Evolutionary conservation across 805 yeast species (phyloP), one percentile per base, ranked within the genome.

Genomic region (Tetrapisispora pingtungensis): DNA sequence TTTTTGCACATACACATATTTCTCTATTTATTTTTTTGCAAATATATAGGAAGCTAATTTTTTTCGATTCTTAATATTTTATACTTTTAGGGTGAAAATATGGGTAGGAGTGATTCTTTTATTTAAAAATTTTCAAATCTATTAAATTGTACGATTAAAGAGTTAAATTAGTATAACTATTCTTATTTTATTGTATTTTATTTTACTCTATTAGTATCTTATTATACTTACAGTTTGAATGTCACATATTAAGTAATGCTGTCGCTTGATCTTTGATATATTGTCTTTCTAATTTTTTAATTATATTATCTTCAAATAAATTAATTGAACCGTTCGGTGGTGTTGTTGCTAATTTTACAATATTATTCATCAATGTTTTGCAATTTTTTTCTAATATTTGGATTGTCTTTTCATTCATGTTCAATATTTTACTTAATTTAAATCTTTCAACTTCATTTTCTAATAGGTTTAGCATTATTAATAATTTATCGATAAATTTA

Each of bases 241-340:
- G 40, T 37, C 40, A 37, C 24, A 37, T 27, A 37, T 27, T 27
- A 4, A 37, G 17, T 10, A 37, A 18, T 19, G 26, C 40, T 37
- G 40, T 37, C 40, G 40, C 40, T 27, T 37, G 40, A 27, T 37
- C 40, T 27, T 37, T 37, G n/a, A 37, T 37, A 18, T 26, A 37
- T 12, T 37, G 40, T 37, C 40, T 37, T 18, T 37, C 33, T 37
- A 37, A 13, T 27, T 37, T 37, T 18, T 37, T 37, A 13, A 37
- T 27, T 27, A 37, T 27, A 27, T 37, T 37, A 7, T 37, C 33
- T 17, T 37, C 15, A 4, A 27, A 18, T 15, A 30, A 3, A n/a
- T 38, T 30, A 5, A 18, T 14, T 30, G 41, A 13, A 2, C 33
- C 18, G 4, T 13, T 27, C 17, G 33, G 33, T 18, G 34, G 41